Percentiles rank a stretch among this genome's conserved stretches.
Evolutionary conservation across 2,329 filamentous ascomycete species (phyloP).

Genomic region (Leptoxyphium fumago): DNA sequence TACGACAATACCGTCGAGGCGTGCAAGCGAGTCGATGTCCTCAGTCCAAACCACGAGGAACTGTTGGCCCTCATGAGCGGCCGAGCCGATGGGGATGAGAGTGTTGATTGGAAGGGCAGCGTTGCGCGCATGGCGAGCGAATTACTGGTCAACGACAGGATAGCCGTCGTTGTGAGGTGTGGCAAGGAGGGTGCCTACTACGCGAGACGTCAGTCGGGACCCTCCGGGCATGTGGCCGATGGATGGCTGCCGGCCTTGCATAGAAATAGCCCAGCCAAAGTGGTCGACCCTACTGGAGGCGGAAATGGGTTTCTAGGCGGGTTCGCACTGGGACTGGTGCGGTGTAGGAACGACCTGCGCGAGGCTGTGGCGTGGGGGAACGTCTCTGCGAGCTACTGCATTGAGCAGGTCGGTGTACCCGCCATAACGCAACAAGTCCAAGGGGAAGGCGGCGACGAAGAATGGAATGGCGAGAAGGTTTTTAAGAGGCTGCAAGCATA

Average conservation of each 20-base stretch:
- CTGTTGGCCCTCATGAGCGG: slow-evolving; percentile 70
- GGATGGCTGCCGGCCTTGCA: slow-evolving; percentile 71
- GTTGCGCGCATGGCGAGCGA: background rate
- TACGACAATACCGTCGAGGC: slow-evolving; percentile 38
- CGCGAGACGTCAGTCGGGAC: slow-evolving; percentile 5
- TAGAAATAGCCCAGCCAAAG: slow-evolving; percentile 31
- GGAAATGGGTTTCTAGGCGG: slow-evolving; percentile 77
- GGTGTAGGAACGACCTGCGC: slow-evolving; percentile 41
- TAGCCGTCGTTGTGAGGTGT: slow-evolving; percentile 53
- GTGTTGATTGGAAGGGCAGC: background rate
- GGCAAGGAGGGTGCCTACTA: slow-evolving; percentile 57
- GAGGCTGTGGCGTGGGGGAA: slow-evolving; percentile 66
- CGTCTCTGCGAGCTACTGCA: slow-evolving; percentile 78
- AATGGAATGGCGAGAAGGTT: slow-evolving; percentile 34
- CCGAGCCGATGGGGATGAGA: slow-evolving; percentile 21
- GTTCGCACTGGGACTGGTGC: slow-evolving; percentile 40
- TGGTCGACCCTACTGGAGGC: slow-evolving; percentile 87
- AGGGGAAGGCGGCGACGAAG: slow-evolving; percentile 20
- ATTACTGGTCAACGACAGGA: slow-evolving; percentile 15
- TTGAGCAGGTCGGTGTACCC: slow-evolving; percentile 86
- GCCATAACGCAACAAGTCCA: slow-evolving; percentile 23
- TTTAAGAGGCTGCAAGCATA: slow-evolving; percentile 28
- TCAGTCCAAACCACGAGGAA: slow-evolving; percentile 76
- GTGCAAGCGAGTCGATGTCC: slow-evolving; percentile 40
- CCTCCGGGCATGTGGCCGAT: slow-evolving; percentile 1